Evolutionary conservation across 352 stramenopile genomes (phyloP), one percentile per base, ranked within the genome.

Genomic region (Phytophthora citrophthora): DNA sequence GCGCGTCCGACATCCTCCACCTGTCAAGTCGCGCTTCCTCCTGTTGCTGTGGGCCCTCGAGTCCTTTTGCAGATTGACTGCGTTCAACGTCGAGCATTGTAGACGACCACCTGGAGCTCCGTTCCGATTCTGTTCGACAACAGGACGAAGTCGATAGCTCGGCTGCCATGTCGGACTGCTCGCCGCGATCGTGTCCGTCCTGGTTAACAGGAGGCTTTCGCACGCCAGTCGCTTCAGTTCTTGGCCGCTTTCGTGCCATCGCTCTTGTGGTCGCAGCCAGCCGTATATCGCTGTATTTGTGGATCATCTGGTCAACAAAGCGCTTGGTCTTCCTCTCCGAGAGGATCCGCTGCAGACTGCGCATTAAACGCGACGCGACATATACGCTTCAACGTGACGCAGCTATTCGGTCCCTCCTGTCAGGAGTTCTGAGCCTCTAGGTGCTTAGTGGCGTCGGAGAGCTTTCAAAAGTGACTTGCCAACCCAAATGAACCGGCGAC

Each of bases 241-340:
- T 49, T 32, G 10, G 31, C 6, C 58, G 57, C 64, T 64, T 77
- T 52, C 69, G 49, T 40, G 44, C 34, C 40, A 54, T 53, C 43
- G 51, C 43, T 36, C 50, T 65, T 29, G 39, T 64, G 36, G 53
- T 50, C 6, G 52, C 32, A 5, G 63, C 54, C 18, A 76, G 34
- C 27, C 55, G 69, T 56, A 73, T 77, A 41, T 77, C 54, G 7
- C 54, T 52, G 58, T 76, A 76, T 40, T 73, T 76, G 44, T 56
- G 48, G 40, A 76, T 66, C 68, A 76, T 77, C n/a, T 68, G 55
- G 54, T 70, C 64, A 36, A 77, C 41, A 23, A 73, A 67, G 23
- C 54, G 54, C 50, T 54, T 64, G 34, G 64, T 77, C 59, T 51
- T 77, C 59, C 54, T 73, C 50, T 77, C 58, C 18, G 31, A 67